These are phyloP conservation scores for Plasmodium yoelii DNA, from an alignment of 169 alveolate genomes.

Conservation along the genomic window DNA sequence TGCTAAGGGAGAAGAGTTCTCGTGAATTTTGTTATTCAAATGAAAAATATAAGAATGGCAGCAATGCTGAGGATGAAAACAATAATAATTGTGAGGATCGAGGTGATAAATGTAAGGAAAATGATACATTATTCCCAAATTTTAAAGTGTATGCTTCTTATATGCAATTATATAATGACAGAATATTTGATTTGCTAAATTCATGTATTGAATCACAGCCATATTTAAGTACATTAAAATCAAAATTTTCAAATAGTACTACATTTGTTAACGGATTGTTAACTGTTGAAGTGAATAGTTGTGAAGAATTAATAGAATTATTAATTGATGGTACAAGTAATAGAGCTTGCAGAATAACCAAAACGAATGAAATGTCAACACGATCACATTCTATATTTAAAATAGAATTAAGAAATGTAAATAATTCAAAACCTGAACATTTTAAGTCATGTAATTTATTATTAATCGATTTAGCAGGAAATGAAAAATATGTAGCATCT, in stretches of 20 bases:
- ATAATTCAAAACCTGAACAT: constrained; percentile 36
- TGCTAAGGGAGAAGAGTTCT: neutral
- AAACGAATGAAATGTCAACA: constrained; percentile 86
- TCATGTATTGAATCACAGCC: constrained; percentile 73
- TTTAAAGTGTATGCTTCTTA: constrained; percentile 82
- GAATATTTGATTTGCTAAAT: constrained; percentile 80
- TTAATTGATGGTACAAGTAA: constrained; percentile 84
- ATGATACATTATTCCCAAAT: constrained; percentile 35
- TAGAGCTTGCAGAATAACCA: constrained; percentile 86
- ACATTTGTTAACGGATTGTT: constrained; percentile 77
- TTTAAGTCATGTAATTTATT: constrained; percentile 52
- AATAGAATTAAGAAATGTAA: constrained; percentile 75
- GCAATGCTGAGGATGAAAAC: neutral
- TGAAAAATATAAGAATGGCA: neutral
- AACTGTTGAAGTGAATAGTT: constrained; percentile 78
- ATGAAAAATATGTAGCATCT: constrained; percentile 80
- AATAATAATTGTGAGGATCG: neutral
- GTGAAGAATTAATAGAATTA: constrained; percentile 83
- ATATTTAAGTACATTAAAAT: constrained; percentile 57
- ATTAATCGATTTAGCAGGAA: constrained; percentile 77
- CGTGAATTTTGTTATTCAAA: neutral
- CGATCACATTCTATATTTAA: constrained; percentile 89
- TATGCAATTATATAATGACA: constrained; percentile 83
- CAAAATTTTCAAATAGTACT: constrained; percentile 33
- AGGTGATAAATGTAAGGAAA: constrained; percentile 7